Percentiles rank a stretch among this genome's conserved stretches.
These are phyloP conservation scores for Fomitopsis serialis DNA, from an alignment of 768 basidiomycete genomes.

Conservation along the genomic window DNA sequence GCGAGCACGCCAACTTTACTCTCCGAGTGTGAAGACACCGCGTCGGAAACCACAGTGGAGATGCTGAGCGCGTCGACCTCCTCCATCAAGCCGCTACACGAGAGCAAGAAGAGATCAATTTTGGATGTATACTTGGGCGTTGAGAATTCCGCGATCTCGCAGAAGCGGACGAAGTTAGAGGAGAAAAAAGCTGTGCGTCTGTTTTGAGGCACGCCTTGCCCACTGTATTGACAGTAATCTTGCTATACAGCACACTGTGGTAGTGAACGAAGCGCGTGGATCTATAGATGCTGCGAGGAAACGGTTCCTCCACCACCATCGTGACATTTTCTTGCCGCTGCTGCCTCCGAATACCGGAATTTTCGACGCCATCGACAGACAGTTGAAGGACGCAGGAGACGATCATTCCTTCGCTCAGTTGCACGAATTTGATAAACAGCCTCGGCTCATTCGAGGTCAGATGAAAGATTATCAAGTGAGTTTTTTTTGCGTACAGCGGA, in stretches of 20 bases:
- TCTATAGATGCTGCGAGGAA: conserved; percentile 36
- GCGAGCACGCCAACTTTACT: no score
- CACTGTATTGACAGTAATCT: neutral
- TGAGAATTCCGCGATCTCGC: no score
- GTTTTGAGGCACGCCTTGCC: neutral
- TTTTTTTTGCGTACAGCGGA: neutral
- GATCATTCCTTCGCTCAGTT: conserved; percentile 27
- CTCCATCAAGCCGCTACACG: no score
- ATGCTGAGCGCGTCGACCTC: no score
- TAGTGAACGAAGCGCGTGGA: conserved; percentile 31
- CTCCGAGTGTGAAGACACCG: no score
- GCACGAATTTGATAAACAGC: conserved; percentile 41
- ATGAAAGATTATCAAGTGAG: conserved; percentile 71
- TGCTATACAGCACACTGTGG: conserved; percentile 33
- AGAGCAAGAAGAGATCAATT: no score
- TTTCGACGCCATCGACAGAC: conserved; percentile 31
- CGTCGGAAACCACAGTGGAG: no score
- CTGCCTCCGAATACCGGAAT: conserved; percentile 35
- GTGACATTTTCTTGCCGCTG: conserved; percentile 40
- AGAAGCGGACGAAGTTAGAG: no score
- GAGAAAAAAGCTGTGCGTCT: neutral
- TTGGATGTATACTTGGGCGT: no score
- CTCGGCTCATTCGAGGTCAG: conserved; percentile 43
- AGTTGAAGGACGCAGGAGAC: conserved; percentile 19
- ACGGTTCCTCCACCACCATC: conserved; percentile 42